Conservation (phyloP, 1,139 yeast species). For the Candida albicans region DNA sequence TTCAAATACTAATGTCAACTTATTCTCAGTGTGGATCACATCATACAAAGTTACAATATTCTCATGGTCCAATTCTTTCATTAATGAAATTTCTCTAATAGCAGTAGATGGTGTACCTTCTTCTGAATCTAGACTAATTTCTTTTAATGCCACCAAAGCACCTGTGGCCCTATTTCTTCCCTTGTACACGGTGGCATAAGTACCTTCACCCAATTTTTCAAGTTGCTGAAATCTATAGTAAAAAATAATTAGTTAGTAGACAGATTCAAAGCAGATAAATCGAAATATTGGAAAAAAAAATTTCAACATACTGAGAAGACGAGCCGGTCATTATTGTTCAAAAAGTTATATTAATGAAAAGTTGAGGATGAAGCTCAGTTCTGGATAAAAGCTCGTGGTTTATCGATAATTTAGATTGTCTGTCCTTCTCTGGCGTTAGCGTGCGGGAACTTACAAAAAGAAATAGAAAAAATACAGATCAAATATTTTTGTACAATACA, state of each 20-base stretch:
- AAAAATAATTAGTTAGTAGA: conserved; percentile 13
- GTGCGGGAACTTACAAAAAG: too few species aligned
- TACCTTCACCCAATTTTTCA: conserved; percentile 95
- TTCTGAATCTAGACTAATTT: conserved; percentile 89
- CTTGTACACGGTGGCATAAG: conserved; percentile 96
- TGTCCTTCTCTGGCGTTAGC: too few species aligned
- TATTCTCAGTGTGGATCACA: conserved; percentile 95
- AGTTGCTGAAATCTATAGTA: conserved; percentile 50
- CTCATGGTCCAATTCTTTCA: conserved; percentile 95
- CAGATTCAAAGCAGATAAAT: not conserved
- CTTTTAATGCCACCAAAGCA: conserved; percentile 90
- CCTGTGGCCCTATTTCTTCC: conserved; percentile 93
- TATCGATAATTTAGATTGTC: too few species aligned
- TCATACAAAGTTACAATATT: conserved; percentile 92
- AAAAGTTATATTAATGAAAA: not conserved
- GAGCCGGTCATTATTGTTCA: conserved; percentile 22
- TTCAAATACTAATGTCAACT: conserved; percentile 89
- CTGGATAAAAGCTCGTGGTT: too few species aligned
- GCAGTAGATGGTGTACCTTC: conserved; percentile 99
- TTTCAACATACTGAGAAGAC: conserved; percentile 30
- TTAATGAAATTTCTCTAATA: conserved; percentile 89
- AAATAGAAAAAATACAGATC: too few species aligned
- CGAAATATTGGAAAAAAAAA: not conserved
- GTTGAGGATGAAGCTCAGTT: not conserved
- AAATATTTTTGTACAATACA: too few species aligned